phyloP scores from a whole-genome alignment of 2,329 filamentous ascomycete genomes.

The Helicocarpus griseus region DNA sequence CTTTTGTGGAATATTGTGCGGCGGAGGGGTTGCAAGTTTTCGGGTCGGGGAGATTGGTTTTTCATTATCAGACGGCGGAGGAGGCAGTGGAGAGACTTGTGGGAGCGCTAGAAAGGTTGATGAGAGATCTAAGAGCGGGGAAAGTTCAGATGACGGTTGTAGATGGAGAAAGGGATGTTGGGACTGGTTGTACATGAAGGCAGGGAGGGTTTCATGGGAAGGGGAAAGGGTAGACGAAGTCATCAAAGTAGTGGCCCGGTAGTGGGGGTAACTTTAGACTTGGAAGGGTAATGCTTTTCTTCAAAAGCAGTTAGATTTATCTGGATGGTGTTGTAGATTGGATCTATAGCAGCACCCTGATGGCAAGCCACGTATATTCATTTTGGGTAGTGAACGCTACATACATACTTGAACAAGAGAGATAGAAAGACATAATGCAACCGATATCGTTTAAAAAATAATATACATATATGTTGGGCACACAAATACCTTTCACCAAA shows the following conservation, averaged over 20 bases:
- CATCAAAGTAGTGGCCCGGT: too few species aligned
- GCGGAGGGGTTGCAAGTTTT: conserved; percentile 16
- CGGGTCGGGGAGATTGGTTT: conserved; percentile 17
- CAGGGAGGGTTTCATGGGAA: background rate
- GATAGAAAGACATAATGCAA: background rate
- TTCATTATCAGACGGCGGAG: conserved; percentile 20
- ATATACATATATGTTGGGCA: background rate
- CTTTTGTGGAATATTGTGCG: conserved; percentile 15
- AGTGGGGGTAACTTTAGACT: too few species aligned
- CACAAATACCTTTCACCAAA: background rate
- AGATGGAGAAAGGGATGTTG: conserved; percentile 11
- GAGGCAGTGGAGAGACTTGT: conserved; percentile 15
- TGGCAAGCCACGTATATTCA: too few species aligned
- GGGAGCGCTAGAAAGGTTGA: conserved; percentile 14
- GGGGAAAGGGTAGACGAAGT: background rate
- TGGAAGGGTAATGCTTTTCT: too few species aligned
- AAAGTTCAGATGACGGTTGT: conserved; percentile 13
- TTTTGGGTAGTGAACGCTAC: background rate
- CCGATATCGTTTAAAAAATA: background rate
- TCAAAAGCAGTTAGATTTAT: too few species aligned
- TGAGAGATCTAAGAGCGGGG: conserved; percentile 15
- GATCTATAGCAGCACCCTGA: too few species aligned
- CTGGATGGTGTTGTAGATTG: too few species aligned
- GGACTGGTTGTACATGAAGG: conserved; percentile 9
- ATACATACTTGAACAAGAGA: background rate